Evolutionary conservation across 2,329 filamentous ascomycete genomes (phyloP).

Genomic region (Diaporthe sp.): DNA sequence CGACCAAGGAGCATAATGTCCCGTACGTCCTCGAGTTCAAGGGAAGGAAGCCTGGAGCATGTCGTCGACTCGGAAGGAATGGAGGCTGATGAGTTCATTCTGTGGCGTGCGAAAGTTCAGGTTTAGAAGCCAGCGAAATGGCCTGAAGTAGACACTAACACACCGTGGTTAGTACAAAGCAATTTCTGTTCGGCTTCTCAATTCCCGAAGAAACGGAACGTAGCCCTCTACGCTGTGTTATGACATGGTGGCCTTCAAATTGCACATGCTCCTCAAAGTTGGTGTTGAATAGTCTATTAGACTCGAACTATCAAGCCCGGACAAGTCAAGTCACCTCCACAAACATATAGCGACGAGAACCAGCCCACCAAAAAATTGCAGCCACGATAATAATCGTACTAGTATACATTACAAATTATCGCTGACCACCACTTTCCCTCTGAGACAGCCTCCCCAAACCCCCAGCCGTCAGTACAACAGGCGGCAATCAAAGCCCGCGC

Average conservation of each 20-base stretch:
- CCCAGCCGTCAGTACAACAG: not conserved
- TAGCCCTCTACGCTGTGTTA: not conserved
- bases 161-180: not conserved
- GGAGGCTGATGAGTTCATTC: not conserved
- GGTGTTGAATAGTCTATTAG: not conserved
- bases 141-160: not conserved
- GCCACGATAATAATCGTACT: slow-evolving; percentile 8
- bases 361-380: not conserved
- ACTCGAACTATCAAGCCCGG: not conserved
- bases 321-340: not conserved
- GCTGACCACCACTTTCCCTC: not conserved
- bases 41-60: slow-evolving; percentile 1
- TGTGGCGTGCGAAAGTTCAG: not conserved
- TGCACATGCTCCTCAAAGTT: not conserved
- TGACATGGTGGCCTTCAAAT: not conserved
- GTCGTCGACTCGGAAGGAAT: not conserved
- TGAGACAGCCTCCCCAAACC: not conserved
- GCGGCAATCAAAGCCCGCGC: not conserved
- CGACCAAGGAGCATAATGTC: not conserved
- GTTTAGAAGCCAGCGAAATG: not conserved
- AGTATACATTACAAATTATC: slow-evolving; percentile 21
- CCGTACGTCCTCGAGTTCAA: not conserved
- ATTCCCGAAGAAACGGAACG: not conserved
- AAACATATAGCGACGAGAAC: not conserved
- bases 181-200: not conserved